Percentiles rank a stretch among this genome's conserved stretches.
Evolutionary conservation across 805 yeast species (phyloP).

Genomic region (Torulaspora delbrueckii): DNA sequence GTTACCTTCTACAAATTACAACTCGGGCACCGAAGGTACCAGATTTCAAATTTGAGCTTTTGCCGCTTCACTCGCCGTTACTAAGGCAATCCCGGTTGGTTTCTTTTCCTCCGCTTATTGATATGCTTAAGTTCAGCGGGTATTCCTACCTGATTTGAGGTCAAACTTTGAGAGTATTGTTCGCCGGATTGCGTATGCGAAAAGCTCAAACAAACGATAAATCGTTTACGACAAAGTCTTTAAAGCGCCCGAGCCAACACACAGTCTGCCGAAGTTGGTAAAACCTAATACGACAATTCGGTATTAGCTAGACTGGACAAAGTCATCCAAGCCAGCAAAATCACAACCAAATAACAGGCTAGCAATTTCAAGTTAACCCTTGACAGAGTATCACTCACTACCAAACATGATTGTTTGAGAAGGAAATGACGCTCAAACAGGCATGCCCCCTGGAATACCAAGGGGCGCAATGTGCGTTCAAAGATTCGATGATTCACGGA

Average conservation of each 20-base stretch:
- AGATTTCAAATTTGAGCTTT: constrained; percentile 43
- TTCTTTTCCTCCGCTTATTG: constrained; percentile 45
- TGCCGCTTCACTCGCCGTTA: constrained; percentile 42
- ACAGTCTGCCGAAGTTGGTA: constrained; percentile 19
- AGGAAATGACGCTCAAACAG: constrained; percentile 41
- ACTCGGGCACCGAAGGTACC: constrained; percentile 38
- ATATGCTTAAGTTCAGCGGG: constrained; percentile 45
- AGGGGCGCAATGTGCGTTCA: constrained; percentile 45
- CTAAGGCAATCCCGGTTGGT: constrained; percentile 44
- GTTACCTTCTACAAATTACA: constrained; percentile 39
- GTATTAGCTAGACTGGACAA: constrained; percentile 18
- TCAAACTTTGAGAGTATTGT: constrained; percentile 32
- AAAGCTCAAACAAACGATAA: constrained; percentile 6
- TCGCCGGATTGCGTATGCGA: constrained; percentile 15
- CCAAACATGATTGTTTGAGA: constrained; percentile 35
- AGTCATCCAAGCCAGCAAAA: constrained; percentile 16
- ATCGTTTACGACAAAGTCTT: constrained; percentile 8
- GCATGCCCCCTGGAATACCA: constrained; percentile 39
- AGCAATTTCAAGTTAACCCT: constrained; percentile 33
- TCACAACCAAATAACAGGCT: constrained; percentile 22
- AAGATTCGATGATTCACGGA: constrained; percentile 44
- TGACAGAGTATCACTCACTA: constrained; percentile 33
- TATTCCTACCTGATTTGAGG: constrained; percentile 39
- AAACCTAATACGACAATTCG: constrained; percentile 24
- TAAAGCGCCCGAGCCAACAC: constrained; percentile 12